Evolutionary conservation across 345 rosid genomes (phyloP).

Genomic region (Passiflora organensis): DNA sequence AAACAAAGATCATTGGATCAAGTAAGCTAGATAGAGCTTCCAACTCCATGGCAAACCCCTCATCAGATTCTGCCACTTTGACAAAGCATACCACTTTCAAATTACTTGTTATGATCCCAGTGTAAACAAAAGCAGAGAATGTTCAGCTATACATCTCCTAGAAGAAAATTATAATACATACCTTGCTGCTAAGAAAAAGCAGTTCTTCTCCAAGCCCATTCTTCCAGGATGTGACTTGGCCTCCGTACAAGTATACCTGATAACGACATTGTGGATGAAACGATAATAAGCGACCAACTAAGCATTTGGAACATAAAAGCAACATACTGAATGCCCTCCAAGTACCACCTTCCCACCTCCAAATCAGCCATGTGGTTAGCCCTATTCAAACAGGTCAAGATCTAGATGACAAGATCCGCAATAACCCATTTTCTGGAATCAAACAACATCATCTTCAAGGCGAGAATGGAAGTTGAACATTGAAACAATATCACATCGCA

Average conservation of each 20-base stretch:
- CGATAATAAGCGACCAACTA: background rate
- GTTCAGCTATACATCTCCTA: no score
- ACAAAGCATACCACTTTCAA: no score
- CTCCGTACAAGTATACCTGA: slow-evolving; percentile 84
- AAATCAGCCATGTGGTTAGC: background rate
- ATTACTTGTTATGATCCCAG: no score
- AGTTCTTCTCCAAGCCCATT: slow-evolving; percentile 85
- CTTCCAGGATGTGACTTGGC: slow-evolving; percentile 96
- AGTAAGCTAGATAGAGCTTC: no score
- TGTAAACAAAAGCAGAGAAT: no score
- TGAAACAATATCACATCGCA: background rate
- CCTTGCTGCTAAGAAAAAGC: slow-evolving; percentile 77
- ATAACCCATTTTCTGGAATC: background rate
- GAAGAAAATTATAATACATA: slow-evolving; percentile 7
- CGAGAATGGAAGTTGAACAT: background rate
- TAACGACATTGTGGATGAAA: background rate
- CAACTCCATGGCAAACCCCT: no score
- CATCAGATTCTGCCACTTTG: no score
- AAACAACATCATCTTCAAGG: background rate
- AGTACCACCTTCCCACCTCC: no score
- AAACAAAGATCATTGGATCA: no score
- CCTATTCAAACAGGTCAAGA: slow-evolving; percentile 7
- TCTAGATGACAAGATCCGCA: background rate
- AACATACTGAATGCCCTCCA: background rate
- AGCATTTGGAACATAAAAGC: no score